Base-by-base conservation (phyloP, 2,329 filamentous ascomycete genomes). In the Penicillium brasilianum region DNA sequence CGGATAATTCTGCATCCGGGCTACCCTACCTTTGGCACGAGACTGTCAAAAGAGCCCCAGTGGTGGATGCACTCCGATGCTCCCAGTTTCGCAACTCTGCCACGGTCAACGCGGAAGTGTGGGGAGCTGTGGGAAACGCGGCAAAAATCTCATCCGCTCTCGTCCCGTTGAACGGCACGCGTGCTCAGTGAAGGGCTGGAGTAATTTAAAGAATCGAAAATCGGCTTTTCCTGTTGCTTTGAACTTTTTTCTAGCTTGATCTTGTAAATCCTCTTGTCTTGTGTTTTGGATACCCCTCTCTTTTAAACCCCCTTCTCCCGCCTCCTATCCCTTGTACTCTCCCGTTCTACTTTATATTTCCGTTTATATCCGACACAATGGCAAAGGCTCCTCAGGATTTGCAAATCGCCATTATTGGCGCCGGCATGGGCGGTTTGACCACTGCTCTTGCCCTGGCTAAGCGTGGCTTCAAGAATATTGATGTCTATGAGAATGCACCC, bases 341-440 rank as follows among this genome's bases (percentile, higher is more conserved):
- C 41, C 44, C 16, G 28, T 18, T 11, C 7, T 28, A 37, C 25
- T 4, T n/a, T 50, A 44, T 25, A 58, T 36, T 37, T 25, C 55
- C 53, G 18, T 46, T 59, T 48, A 62, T 30, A 49, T 55, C 37
- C 59, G 57, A 57, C 52, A 63, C 46, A 56, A 76, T 76, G 73
- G 50, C 66, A 16, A 65, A 67, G 49, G 37, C 67, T 36, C 70
- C 70, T 32, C 71, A 76, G 58, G 70, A 76, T 57, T 66, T 80
- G 28, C 77, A 78, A 57, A 75, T 83, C 71, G 76, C 81, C 72
- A 73, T 83, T 67, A 69, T 83, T 60, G 71, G 83, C 71, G 83
- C 83, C 28, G 84, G 91, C 66, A 94, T 95, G 90, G 91, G 90
- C 55, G 91, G 91, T 30, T 81, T 94, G 30, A 87, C 89, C 59